phyloP scores from a whole-genome alignment of 768 basidiomycete species.

The Nevesoporus exiguus region DNA sequence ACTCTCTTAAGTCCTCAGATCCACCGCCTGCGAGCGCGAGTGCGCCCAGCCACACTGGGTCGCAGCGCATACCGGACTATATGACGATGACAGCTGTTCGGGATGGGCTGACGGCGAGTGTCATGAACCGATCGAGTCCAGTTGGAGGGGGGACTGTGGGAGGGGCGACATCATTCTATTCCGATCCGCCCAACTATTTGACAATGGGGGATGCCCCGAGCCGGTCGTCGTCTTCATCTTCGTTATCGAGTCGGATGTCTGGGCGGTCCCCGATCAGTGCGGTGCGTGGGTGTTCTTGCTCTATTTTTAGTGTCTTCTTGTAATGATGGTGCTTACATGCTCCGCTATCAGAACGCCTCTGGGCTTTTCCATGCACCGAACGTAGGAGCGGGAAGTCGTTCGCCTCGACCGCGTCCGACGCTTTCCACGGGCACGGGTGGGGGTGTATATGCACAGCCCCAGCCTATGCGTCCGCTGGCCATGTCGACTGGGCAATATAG shows the following conservation, averaged over 20 bases:
- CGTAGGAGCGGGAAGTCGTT: constrained; percentile 12
- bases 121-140: constrained; percentile 15
- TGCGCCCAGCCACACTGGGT: constrained; percentile 12
- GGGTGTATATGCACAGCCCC: constrained; percentile 23
- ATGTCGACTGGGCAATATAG: constrained; percentile 17
- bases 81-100: constrained; percentile 32
- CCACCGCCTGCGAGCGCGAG: constrained; percentile 6
- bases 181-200: constrained; percentile 23
- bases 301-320: background rate
- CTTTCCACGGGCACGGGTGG: constrained; percentile 6
- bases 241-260: constrained; percentile 32
- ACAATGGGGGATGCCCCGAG: constrained; percentile 25
- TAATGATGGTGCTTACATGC: constrained; percentile 6
- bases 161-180: constrained; percentile 15
- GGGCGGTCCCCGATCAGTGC: constrained; percentile 29
- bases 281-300: constrained; percentile 16
- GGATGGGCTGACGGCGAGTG: constrained; percentile 27
- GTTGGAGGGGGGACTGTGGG: constrained; percentile 11
- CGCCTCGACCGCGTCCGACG: constrained; percentile 20
- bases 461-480: constrained; percentile 19
- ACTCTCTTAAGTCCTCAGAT: constrained; percentile 9
- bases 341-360: constrained; percentile 18
- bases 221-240: constrained; percentile 33
- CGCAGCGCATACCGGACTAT: constrained; percentile 30
- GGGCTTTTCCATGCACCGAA: constrained; percentile 22